Base-by-base conservation (phyloP, 164 flowering plant genomes). In the Nymphaea colorata region DNA sequence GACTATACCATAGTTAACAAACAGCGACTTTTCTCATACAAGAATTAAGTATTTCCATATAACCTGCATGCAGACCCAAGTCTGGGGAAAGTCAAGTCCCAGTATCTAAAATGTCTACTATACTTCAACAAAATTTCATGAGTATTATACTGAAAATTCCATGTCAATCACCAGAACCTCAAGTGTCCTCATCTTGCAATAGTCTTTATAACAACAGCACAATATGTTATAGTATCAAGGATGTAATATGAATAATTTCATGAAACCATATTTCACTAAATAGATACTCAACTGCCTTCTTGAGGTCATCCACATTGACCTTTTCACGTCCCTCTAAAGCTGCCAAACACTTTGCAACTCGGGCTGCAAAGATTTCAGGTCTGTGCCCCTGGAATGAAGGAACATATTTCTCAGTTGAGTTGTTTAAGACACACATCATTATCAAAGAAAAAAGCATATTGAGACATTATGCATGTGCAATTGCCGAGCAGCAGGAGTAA, bases 291-390 rank as follows among this genome's bases (percentile, higher is more conserved):
- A 93, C 98, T 79, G 98, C 93, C 79, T 91, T 93, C 79, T 91
- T 91, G 74, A 93, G 86, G 82, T 93, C 98, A 80, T 93, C 98
- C 69, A 85, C 93, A 60, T 67, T 70, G 64, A 89, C 97, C 82
- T 79, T 91, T 68, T 93, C 98, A 63, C 98, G 94, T 61, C 98
- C 98, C 66, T 93, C 97, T 18, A 91, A 41, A 71, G 98, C 95
- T 77, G 97, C 89, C 71, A 93, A 82, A 76, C 97, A 91, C 79
- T 85, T 89, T 61, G 98, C 97, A 70, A 93, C 98, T 66, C 97
- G 91, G 44, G 92, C 82, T 78, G 97, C 96, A 87, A 86, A 93
- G 43, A 93, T 77, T 75, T 93, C 98, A 76, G 98, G 94, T 82
- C 98, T 78, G 73, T 93, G 98, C 67, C 98, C 98, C 98, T 93